Evolutionary conservation across 176 grass and related monocot species (phyloP).

Genomic region (Triticum turgidum): DNA sequence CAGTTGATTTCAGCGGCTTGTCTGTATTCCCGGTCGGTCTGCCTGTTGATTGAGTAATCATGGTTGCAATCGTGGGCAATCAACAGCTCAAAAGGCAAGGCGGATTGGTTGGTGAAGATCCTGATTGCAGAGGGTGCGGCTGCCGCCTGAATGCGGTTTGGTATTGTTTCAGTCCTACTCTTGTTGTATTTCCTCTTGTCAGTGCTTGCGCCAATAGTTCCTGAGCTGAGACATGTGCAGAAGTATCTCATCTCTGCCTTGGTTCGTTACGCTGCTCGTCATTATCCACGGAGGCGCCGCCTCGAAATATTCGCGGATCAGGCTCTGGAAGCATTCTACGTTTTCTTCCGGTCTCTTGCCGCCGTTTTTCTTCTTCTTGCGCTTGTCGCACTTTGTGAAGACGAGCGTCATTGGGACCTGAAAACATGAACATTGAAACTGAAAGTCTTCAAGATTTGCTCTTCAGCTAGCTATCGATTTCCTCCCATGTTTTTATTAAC

Average conservation of each 20-base stretch:
- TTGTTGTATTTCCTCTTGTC: slow-evolving; percentile 17
- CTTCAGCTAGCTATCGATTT: slow-evolving; percentile 5
- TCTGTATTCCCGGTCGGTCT: slow-evolving; percentile 24
- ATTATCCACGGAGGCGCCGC: slow-evolving; percentile 94
- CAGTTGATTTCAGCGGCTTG: slow-evolving; percentile 36
- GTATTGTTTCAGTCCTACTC: slow-evolving; percentile 1
- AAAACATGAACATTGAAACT: slow-evolving; percentile 3
- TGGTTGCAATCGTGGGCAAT: slow-evolving; percentile 15
- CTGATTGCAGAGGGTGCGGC: slow-evolving; percentile 22
- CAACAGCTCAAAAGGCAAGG: slow-evolving; percentile 48
- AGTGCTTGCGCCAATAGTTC: slow-evolving; percentile 94
- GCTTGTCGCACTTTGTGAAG: slow-evolving; percentile 98
- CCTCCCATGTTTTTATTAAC: not conserved
- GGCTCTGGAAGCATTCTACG: slow-evolving; percentile 61
- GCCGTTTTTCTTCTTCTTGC: slow-evolving; percentile 95
- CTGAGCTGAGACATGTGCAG: slow-evolving; percentile 95
- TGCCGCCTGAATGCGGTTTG: slow-evolving; percentile 20
- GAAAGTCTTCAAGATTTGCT: not conserved
- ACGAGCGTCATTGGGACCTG: slow-evolving; percentile 95
- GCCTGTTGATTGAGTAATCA: slow-evolving; percentile 53
- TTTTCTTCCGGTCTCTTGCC: slow-evolving; percentile 94
- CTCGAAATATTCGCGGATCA: slow-evolving; percentile 81
- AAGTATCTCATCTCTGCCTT: slow-evolving; percentile 92
- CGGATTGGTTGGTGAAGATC: slow-evolving; percentile 26
- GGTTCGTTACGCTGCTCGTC: slow-evolving; percentile 89